Evolutionary conservation across 306 rosid species (phyloP).

Genomic region (Cyclanthera cordifolia): DNA sequence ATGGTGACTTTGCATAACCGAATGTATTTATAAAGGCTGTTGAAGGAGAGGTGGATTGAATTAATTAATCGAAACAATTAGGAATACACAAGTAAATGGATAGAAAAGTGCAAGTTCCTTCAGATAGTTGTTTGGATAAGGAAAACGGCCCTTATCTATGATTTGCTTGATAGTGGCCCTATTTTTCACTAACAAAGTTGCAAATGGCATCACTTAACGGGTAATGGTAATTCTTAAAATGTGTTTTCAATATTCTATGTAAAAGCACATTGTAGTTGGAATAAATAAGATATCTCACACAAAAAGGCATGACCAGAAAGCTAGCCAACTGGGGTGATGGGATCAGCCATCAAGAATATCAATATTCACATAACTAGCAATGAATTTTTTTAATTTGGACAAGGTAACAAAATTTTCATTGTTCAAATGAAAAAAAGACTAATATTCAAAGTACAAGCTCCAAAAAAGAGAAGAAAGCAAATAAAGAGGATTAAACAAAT

Average conservation of each 20-base stretch:
- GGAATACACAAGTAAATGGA: constrained; percentile 30
- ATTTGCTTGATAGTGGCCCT: constrained; percentile 34
- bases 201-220: constrained; percentile 29
- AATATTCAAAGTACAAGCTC: too few species aligned
- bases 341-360: constrained; percentile 3
- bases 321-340: neutral
- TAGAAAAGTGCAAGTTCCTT: constrained; percentile 43
- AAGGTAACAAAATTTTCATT: too few species aligned
- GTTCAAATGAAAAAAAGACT: too few species aligned
- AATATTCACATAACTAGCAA: neutral
- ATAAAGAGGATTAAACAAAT: too few species aligned
- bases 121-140: constrained; percentile 85
- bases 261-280: neutral
- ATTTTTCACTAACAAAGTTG: constrained; percentile 45
- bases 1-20: constrained; percentile 37
- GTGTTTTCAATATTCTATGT: neutral
- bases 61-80: constrained; percentile 22
- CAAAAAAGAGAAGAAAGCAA: too few species aligned
- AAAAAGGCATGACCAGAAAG: constrained; percentile 1
- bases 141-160: constrained; percentile 37
- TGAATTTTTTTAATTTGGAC: too few species aligned
- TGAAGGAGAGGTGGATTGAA: constrained; percentile 27
- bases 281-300: neutral
- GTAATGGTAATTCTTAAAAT: constrained; percentile 3
- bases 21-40: constrained; percentile 57